Conservation (phyloP, 768 basidiomycete genomes). For the Lactifluus echinatus region DNA sequence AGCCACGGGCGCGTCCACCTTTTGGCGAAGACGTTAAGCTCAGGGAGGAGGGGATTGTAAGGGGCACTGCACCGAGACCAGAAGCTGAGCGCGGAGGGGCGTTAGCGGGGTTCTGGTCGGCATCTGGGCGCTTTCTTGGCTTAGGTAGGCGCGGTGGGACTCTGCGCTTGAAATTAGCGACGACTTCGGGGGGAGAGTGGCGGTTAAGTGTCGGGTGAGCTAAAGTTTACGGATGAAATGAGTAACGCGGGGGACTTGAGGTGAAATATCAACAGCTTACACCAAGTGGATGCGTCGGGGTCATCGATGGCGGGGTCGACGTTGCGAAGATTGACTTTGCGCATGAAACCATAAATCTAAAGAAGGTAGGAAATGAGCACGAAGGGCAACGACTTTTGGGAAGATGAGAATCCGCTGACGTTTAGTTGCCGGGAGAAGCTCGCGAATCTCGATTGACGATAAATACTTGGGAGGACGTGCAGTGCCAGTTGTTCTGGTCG, state of each 20-base stretch:
- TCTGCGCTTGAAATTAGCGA: conserved; percentile 91
- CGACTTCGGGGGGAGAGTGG: conserved; percentile 81
- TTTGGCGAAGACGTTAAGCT: conserved; percentile 35
- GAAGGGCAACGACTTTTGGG: conserved; percentile 15
- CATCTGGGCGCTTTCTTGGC: conserved; percentile 64
- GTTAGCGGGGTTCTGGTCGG: conserved; percentile 57
- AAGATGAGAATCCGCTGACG: conserved; percentile 34
- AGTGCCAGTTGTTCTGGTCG: conserved; percentile 88
- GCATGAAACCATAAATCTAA: conserved; percentile 98
- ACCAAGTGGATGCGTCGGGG: conserved; percentile 95
- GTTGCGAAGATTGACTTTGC: conserved; percentile 92
- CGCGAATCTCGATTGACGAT: conserved; percentile 94
- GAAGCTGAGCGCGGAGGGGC: conserved; percentile 72
- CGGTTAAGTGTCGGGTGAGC: conserved; percentile 90
- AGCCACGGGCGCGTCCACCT: conserved; percentile 55
- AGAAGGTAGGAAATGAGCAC: conserved; percentile 20
- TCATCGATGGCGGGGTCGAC: conserved; percentile 93
- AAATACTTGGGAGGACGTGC: conserved; percentile 88
- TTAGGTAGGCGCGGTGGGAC: conserved; percentile 90
- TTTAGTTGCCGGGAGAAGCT: conserved; percentile 97
- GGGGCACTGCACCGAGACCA: conserved; percentile 58
- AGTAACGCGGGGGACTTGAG: conserved; percentile 11
- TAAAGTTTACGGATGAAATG: conserved; percentile 25
- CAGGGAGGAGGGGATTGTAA: conserved; percentile 49
- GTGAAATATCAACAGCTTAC: conserved; percentile 49